Evolutionary conservation across 2,329 filamentous ascomycete genomes (phyloP), one percentile per base, ranked within the genome.

Genomic region (Colletotrichum navitas): DNA sequence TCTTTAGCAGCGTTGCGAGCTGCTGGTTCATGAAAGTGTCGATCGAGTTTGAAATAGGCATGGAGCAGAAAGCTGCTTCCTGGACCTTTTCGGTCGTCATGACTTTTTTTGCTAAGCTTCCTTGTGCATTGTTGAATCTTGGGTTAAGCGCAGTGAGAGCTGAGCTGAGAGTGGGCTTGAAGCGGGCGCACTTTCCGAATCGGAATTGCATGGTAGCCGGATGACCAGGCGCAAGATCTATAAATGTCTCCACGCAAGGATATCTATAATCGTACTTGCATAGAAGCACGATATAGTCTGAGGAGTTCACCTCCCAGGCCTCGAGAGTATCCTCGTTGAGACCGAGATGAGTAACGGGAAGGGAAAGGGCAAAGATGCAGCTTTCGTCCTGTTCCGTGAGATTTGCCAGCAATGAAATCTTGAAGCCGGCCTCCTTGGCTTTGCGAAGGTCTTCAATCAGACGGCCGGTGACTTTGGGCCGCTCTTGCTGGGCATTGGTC

Each of bases 221-320:
- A 79, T 68, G 76, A 78, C 59, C 75, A 74, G 49, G 78, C 77
- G 66, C 85, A 77, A 65, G 82, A 79, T 79, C 77, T 18, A 88
- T 77, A 12, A 93, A 78, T 0, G 87, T 78, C 21, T 91, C 86
- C 60, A 92, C 82, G 3, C 83, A 82, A 41, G 84, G 85, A 79
- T 97, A 97, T 0, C 83, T 85, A n/a, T 80, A 79, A 0, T 85
- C 81, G 74, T 92, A 92, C 45, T 87, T 87, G 54, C 96, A 86
- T 29, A 97, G 83, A 5, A 97, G 84, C 5, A 95, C 87, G 49
- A 97, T 80, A 76, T 95, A 95, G 43, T 94, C 91, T 0, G 85
- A 80, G 0, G 85, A 81, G 18, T 87, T 81, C 14, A 97, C 79
- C 71, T 91, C 87, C 94, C 94, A 97, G 1, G 94, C 93, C 76